Evolutionary conservation across 2,329 filamentous ascomycete species (phyloP).

Genomic region (Cercospora zeina): DNA sequence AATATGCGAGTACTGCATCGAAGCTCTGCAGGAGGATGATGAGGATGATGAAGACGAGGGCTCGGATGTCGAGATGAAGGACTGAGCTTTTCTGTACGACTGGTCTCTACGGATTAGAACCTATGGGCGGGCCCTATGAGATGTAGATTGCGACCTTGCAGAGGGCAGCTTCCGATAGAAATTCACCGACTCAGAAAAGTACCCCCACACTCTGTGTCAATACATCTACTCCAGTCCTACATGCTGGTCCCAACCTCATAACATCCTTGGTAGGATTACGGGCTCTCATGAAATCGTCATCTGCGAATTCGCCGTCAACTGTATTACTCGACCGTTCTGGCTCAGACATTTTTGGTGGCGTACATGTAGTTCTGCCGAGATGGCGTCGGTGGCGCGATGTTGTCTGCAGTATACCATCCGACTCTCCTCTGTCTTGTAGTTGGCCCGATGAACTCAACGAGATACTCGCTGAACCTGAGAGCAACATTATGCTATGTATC

Average conservation of each 20-base stretch:
- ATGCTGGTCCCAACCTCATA: too few relatives aligned
- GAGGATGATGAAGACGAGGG: background rate
- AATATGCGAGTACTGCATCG: background rate
- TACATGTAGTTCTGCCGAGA: background rate
- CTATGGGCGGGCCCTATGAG: too few relatives aligned
- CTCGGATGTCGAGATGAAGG: background rate
- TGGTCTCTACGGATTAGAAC: background rate
- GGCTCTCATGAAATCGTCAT: too few relatives aligned
- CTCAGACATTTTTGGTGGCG: background rate
- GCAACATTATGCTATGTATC: background rate
- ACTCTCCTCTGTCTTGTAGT: background rate
- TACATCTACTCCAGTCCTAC: too few relatives aligned
- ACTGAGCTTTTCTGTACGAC: background rate
- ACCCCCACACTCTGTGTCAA: too few relatives aligned
- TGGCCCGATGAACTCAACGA: background rate
- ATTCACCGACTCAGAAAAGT: too few relatives aligned
- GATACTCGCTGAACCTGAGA: background rate
- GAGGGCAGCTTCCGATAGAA: too few relatives aligned
- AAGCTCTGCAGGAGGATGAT: background rate
- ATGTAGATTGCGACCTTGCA: too few relatives aligned
- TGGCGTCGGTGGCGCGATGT: background rate
- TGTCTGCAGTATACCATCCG: background rate
- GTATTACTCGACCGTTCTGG: too few relatives aligned
- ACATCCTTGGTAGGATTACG: too few relatives aligned
- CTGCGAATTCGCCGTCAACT: too few relatives aligned